These are phyloP conservation scores for Capsella bursapastoris DNA, from an alignment of 345 rosid species.

Conservation along the genomic window DNA sequence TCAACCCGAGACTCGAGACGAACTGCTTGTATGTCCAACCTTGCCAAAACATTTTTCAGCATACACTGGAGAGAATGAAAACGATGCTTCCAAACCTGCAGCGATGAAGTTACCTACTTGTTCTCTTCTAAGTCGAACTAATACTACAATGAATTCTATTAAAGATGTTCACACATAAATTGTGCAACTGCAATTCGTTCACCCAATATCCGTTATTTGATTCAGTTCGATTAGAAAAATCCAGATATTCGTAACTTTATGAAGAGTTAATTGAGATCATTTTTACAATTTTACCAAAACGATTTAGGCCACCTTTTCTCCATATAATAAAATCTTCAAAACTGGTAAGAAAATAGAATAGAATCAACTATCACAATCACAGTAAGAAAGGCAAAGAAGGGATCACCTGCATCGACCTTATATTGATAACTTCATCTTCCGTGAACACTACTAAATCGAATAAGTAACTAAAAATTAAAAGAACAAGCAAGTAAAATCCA, in stretches of 20 bases:
- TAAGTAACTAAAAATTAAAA: no score
- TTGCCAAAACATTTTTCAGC: slow-evolving; percentile 95
- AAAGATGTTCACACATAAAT: not conserved
- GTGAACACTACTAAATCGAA: not conserved
- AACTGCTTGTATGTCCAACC: slow-evolving; percentile 99
- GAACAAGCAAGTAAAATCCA: not conserved
- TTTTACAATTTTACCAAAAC: no score
- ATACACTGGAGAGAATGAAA: slow-evolving; percentile 96
- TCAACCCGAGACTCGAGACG: slow-evolving; percentile 99
- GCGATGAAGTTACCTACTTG: slow-evolving; percentile 1
- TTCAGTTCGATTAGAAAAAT: no score
- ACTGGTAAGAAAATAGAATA: no score
- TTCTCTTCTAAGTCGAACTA: not conserved
- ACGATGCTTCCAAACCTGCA: slow-evolving; percentile 94
- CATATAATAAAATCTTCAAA: no score
- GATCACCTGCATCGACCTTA: no score
- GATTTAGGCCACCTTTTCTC: no score
- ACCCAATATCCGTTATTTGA: not conserved
- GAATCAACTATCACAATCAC: no score
- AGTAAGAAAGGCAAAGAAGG: no score
- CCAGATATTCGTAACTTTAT: no score
- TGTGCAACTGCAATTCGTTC: not conserved
- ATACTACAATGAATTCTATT: slow-evolving; percentile 3
- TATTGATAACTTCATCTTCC: not conserved
- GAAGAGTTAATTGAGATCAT: no score